Percentiles rank a stretch among this genome's conserved stretches.
phyloP scores from a whole-genome alignment of 2,329 filamentous ascomycete genomes.

The Chaetomiaceae sp. region DNA sequence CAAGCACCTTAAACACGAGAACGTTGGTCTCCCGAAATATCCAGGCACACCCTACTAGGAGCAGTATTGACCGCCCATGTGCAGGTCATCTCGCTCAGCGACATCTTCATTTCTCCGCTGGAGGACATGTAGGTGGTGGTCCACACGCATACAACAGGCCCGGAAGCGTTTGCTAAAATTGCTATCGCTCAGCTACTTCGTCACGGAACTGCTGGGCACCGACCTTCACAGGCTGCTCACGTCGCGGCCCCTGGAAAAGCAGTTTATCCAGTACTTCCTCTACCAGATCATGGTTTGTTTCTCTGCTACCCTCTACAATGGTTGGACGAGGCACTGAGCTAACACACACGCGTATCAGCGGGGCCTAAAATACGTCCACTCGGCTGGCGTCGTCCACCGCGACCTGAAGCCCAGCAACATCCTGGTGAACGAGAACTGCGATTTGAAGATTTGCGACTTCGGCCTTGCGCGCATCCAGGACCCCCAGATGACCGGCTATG shows the following conservation, averaged over 20 bases:
- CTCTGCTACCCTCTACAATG: background rate
- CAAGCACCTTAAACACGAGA: conserved; percentile 95
- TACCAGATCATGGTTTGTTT: conserved; percentile 95
- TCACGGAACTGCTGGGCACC: conserved; percentile 94
- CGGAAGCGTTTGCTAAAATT: conserved; percentile 14
- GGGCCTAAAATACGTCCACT: conserved; percentile 98
- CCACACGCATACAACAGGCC: background rate
- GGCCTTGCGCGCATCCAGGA: conserved; percentile 96
- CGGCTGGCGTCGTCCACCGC: conserved; percentile 92
- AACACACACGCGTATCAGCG: conserved; percentile 56
- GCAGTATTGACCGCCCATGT: conserved; percentile 20
- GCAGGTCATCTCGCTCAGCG: conserved; percentile 93
- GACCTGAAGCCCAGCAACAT: conserved; percentile 99
- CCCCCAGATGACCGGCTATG: conserved; percentile 98
- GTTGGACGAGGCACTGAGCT: background rate
- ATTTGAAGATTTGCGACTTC: conserved; percentile 99
- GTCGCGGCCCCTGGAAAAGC: conserved; percentile 92
- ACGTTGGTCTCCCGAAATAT: conserved; percentile 54
- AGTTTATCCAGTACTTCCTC: conserved; percentile 99
- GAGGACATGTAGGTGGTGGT: conserved; percentile 77
- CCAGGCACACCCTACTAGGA: background rate
- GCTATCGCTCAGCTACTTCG: conserved; percentile 74
- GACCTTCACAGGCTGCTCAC: conserved; percentile 93
- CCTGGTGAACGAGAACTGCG: conserved; percentile 98
- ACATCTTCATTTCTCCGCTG: conserved; percentile 98